These are phyloP conservation scores for Actinidia arguta DNA, from an alignment of 179 eudicot species.

Conservation along the genomic window DNA sequence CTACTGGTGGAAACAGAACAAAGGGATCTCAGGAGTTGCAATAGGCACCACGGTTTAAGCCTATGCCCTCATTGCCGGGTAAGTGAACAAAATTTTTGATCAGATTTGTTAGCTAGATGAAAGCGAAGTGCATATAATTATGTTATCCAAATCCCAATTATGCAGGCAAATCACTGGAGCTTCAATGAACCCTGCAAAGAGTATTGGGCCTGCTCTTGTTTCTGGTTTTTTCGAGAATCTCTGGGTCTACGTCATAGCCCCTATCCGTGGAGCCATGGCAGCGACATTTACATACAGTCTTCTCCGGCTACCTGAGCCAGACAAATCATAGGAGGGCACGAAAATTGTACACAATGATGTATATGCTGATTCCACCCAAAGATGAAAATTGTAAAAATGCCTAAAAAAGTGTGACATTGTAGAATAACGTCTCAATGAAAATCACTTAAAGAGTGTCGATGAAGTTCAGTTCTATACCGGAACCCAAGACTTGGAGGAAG, in stretches of 20 bases:
- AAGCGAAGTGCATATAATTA: background rate
- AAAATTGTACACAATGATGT: constrained; percentile 28
- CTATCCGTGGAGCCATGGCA: constrained; percentile 70
- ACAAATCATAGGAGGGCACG: constrained; percentile 11
- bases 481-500: no score
- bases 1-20: constrained; percentile 30
- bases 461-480: no score
- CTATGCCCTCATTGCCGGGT: constrained; percentile 43
- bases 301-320: constrained; percentile 36
- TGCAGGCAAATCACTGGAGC: constrained; percentile 68
- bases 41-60: constrained; percentile 38
- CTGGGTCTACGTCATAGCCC: constrained; percentile 75
- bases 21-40: constrained; percentile 42
- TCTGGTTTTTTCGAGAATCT: constrained; percentile 58
- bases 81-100: background rate
- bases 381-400: no score
- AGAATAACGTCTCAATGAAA: no score
- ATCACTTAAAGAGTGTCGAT: no score
- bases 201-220: constrained; percentile 80
- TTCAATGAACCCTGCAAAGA: constrained; percentile 91
- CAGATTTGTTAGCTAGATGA: background rate
- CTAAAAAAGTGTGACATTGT: no score
- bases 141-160: background rate
- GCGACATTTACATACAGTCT: constrained; percentile 69
- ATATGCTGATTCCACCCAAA: background rate